phyloP scores from a whole-genome alignment of 2,329 filamentous ascomycete species.

The Aspergillus chevalieri region DNA sequence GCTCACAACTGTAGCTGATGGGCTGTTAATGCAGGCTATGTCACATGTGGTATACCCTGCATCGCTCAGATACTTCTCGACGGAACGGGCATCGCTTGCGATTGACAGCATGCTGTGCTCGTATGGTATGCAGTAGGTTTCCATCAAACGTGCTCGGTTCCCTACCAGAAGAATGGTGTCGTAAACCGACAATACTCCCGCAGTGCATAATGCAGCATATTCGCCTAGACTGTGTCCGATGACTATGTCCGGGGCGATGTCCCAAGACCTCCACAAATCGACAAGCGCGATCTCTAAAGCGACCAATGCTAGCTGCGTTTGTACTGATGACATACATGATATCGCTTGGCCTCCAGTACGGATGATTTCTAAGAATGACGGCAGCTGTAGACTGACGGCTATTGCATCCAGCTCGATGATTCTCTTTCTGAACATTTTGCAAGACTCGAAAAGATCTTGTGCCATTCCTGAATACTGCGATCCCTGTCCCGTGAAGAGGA shows the following conservation, averaged over 20 bases:
- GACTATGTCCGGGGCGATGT: conserved; percentile 15
- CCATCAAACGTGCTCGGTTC: conserved; percentile 16
- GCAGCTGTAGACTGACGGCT: background rate
- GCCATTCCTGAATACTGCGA: conserved; percentile 31
- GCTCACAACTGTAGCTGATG: background rate
- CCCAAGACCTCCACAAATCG: conserved; percentile 12
- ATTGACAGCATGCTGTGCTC: conserved; percentile 13
- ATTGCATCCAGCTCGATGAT: background rate
- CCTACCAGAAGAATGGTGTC: conserved; percentile 25
- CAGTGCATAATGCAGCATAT: conserved; percentile 21
- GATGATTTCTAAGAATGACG: background rate
- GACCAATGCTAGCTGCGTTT: background rate
- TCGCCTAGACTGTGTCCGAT: conserved; percentile 29
- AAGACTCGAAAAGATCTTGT: background rate
- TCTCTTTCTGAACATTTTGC: background rate
- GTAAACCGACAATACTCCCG: conserved; percentile 17
- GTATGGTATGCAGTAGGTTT: conserved; percentile 9
- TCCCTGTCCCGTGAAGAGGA: conserved; percentile 35
- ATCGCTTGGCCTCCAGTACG: background rate
- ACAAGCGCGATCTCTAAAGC: conserved; percentile 10
- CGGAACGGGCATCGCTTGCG: background rate
- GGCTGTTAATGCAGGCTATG: background rate
- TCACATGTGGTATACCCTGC: background rate
- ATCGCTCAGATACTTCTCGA: background rate
- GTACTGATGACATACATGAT: background rate